phyloP scores from a whole-genome alignment of 164 flowering plant genomes.

The Tinospora cordifolia region DNA sequence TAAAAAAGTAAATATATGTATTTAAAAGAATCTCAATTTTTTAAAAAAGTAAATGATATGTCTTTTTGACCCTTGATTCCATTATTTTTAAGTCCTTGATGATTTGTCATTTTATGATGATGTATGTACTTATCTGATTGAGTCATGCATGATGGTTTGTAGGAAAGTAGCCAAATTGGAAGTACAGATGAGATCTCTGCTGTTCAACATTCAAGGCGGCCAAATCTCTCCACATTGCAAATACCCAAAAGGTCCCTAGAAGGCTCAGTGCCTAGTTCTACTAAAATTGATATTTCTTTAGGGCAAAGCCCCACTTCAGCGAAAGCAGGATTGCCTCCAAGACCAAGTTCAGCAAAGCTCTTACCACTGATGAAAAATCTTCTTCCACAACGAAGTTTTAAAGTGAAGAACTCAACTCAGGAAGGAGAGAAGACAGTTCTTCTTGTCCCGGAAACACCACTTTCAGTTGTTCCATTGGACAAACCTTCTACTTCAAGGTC shows the following conservation, averaged over 20 bases:
- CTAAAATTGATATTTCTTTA: slow-evolving; percentile 33
- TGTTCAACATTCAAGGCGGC: slow-evolving; percentile 38
- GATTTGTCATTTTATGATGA: background rate
- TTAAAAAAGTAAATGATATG: background rate
- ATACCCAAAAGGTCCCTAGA: slow-evolving; percentile 54
- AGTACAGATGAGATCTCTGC: slow-evolving; percentile 13
- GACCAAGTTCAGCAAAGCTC: slow-evolving; percentile 51
- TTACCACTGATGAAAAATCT: slow-evolving; percentile 46
- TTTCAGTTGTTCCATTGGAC: slow-evolving; percentile 30
- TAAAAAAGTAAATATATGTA: background rate
- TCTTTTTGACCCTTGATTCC: background rate
- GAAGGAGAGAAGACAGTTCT: slow-evolving; percentile 62
- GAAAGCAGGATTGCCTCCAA: slow-evolving; percentile 59
- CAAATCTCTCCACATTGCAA: slow-evolving; percentile 48
- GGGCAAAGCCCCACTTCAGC: slow-evolving; percentile 41
- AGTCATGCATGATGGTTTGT: background rate
- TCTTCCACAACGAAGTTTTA: slow-evolving; percentile 53
- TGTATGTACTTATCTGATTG: background rate
- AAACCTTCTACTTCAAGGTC: slow-evolving; percentile 55
- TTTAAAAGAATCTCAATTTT: background rate
- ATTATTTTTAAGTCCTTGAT: background rate
- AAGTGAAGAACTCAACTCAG: slow-evolving; percentile 25
- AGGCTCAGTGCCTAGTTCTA: slow-evolving; percentile 24
- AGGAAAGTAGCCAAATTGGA: slow-evolving; percentile 16
- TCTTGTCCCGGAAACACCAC: slow-evolving; percentile 40